Evolutionary conservation across 768 basidiomycete genomes (phyloP).

Genomic region (Termitomyces titanicus): DNA sequence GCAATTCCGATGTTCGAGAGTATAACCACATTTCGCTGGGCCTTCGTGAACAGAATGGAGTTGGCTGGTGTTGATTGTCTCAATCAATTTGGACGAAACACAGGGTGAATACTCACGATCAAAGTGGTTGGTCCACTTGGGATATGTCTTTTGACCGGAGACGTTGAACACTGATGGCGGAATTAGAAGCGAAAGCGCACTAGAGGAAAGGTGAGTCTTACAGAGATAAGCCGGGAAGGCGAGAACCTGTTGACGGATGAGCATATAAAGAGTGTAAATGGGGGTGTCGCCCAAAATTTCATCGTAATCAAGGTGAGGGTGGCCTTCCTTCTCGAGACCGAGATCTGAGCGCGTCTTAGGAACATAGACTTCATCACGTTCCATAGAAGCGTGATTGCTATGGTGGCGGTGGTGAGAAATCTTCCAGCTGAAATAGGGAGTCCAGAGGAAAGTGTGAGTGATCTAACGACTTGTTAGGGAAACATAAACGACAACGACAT

Average conservation of each 20-base stretch:
- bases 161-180: slow-evolving; percentile 55
- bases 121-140: slow-evolving; percentile 63
- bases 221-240: slow-evolving; percentile 61
- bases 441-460: slow-evolving; percentile 45
- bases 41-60: slow-evolving; percentile 51
- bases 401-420: slow-evolving; percentile 53
- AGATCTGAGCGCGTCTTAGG: slow-evolving; percentile 60
- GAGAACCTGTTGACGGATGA: slow-evolving; percentile 53
- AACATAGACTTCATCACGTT: slow-evolving; percentile 56
- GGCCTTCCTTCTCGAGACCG: slow-evolving; percentile 37
- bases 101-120: slow-evolving; percentile 38
- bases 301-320: slow-evolving; percentile 43
- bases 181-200: slow-evolving; percentile 45
- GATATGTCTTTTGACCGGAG: slow-evolving; percentile 56
- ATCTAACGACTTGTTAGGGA: slow-evolving; percentile 22
- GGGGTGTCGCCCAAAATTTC: slow-evolving; percentile 58
- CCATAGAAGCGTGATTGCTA: slow-evolving; percentile 47
- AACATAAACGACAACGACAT: slow-evolving; percentile 8
- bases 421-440: slow-evolving; percentile 52
- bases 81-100: not conserved
- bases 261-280: slow-evolving; percentile 51
- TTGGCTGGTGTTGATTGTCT: slow-evolving; percentile 32
- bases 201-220: slow-evolving; percentile 44
- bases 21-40: slow-evolving; percentile 48
- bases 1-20: slow-evolving; percentile 56